phyloP scores from a whole-genome alignment of 495 filamentous ascomycete species.

The Daldinia decipiens region DNA sequence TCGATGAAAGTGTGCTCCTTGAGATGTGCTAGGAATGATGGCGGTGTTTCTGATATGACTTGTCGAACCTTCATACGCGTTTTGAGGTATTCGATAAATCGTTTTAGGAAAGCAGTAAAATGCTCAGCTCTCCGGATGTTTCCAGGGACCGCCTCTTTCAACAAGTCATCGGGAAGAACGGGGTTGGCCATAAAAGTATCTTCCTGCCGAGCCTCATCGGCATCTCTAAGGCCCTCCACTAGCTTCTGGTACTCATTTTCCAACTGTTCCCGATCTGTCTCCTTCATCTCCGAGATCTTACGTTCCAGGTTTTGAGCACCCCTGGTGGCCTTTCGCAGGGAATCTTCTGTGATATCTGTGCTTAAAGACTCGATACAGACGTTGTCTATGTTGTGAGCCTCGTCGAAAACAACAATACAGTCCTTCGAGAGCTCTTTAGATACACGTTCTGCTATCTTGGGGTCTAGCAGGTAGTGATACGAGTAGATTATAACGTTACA shows the following conservation, averaged over 20 bases:
- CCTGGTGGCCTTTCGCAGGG: constrained; percentile 83
- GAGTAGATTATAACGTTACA: constrained; percentile 99
- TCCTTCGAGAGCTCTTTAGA: constrained; percentile 97
- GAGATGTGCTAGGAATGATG: constrained; percentile 91
- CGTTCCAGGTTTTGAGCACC: constrained; percentile 91
- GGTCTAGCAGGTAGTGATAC: constrained; percentile 97
- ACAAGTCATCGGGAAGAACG: constrained; percentile 80
- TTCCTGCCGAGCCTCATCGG: constrained; percentile 88
- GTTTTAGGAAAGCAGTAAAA: constrained; percentile 92
- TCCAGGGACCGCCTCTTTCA: constrained; percentile 94
- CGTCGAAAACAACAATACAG: constrained; percentile 98
- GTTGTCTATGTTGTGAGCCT: constrained; percentile 99
- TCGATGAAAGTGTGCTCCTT: constrained; percentile 98
- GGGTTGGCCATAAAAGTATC: constrained; percentile 98
- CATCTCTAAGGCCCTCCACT: constrained; percentile 88
- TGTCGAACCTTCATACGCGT: constrained; percentile 98
- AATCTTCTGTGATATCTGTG: constrained; percentile 96
- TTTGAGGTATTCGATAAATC: constrained; percentile 98
- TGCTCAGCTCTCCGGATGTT: constrained; percentile 97
- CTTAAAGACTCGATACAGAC: constrained; percentile 98
- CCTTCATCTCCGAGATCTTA: constrained; percentile 92
- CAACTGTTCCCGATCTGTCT: constrained; percentile 88
- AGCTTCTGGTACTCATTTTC: constrained; percentile 96
- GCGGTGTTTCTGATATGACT: constrained; percentile 95
- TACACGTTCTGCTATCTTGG: constrained; percentile 97